These are phyloP conservation scores for Aspergillus eucalypticola DNA, from an alignment of 2,329 filamentous ascomycete genomes.

Conservation along the genomic window DNA sequence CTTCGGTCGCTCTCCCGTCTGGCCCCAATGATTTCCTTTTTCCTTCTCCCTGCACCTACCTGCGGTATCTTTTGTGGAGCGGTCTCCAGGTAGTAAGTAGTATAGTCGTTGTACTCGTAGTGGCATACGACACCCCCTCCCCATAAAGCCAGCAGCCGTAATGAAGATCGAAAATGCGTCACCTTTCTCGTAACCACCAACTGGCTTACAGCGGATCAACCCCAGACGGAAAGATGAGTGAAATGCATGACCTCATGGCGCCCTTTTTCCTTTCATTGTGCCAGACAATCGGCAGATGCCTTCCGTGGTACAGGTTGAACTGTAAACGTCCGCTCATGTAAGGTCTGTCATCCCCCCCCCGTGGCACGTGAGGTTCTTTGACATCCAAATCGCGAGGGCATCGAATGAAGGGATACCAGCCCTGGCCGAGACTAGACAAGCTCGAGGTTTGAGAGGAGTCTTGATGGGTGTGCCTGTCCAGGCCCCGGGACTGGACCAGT, in stretches of 20 bases:
- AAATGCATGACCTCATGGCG: neutral
- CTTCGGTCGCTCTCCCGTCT: neutral
- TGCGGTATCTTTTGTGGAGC: too few relatives aligned
- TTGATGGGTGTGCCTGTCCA: neutral
- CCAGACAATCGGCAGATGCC: neutral
- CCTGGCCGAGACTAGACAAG: neutral
- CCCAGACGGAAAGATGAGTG: neutral
- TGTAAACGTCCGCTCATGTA: neutral
- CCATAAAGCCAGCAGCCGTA: too few relatives aligned
- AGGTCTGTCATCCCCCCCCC: neutral
- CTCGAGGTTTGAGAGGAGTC: neutral
- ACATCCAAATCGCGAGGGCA: neutral
- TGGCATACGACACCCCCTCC: too few relatives aligned
- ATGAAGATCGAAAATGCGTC: too few relatives aligned
- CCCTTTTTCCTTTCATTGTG: constrained; percentile 3
- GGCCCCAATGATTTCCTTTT: neutral
- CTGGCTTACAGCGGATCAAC: too few relatives aligned
- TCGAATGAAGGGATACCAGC: neutral
- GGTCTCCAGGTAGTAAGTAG: too few relatives aligned
- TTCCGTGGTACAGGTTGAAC: neutral
- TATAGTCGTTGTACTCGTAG: too few relatives aligned
- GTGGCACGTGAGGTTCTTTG: neutral
- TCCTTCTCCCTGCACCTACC: too few relatives aligned
- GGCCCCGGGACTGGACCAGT: neutral
- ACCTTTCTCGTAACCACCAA: too few relatives aligned